Base-by-base conservation (phyloP, 768 basidiomycete species). In the Trametes punicea region DNA sequence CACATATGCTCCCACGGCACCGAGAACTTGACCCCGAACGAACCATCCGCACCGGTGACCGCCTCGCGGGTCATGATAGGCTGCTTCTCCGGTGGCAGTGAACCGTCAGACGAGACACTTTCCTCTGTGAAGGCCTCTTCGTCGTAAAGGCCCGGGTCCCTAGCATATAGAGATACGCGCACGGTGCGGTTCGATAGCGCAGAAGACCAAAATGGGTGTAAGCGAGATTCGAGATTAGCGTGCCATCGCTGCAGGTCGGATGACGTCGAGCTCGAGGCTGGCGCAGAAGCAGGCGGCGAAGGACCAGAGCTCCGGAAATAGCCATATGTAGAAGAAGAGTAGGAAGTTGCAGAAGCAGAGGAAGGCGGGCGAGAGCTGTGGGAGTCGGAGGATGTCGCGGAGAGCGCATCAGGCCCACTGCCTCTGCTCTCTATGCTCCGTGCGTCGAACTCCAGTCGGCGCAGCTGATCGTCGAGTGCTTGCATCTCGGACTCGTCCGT, bases 201-300 rank as follows among this genome's bases (percentile, higher is more conserved):
- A 4, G 84, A 83, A 2, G 86, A 80, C 90, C 90, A 94, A 71
- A 96, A 93, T 0, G 86, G 83, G 45, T 81, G 82, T 23, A 96
- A 72, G 0, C 93, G 83, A 5, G 77, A 69, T 65, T 93, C 88
- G 4, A 96, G 77, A 63, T 94, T 95, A 11, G 76, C 75, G 59
- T 93, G 87, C 49, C 87, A 75, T 23, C 79, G 77, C 3, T 75
- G 79, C 16, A 88, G 65, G 20, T 77, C 71, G 39, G 60, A 53
- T 1, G 44, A n/a, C 2, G 27, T 16, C 3, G 16, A 47, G 18
- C 16, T 15, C n/a, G 30, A 31, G 4, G 33, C 20, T 4, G 33
- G 41, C 10, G 30, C 15, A n/a, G 57, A 52, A 21, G 52, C 13
- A 29, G 52, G 54, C n/a, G 48, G 34, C 36, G 55, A 18, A 25